A percentile compares a stretch with the other conserved stretches of the same genome.
Evolutionary conservation across 2,329 filamentous ascomycete species (phyloP).

Genomic region (Allantophomopsis lycopodina): DNA sequence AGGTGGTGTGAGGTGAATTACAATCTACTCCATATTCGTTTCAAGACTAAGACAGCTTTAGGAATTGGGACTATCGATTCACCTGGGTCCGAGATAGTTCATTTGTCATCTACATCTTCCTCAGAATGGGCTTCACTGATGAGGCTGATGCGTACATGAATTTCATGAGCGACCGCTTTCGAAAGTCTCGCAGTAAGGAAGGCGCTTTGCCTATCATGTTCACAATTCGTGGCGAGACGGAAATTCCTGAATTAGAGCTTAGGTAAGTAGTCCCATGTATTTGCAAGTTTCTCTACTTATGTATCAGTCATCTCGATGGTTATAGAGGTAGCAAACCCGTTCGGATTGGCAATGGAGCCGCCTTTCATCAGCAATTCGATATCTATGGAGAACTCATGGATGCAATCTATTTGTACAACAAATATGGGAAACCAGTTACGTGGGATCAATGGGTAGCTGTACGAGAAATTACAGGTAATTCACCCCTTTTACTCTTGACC

Average conservation of each 20-base stretch:
- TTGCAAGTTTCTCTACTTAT: slow-evolving; percentile 3
- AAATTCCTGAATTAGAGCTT: slow-evolving; percentile 59
- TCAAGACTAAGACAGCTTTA: slow-evolving; percentile 3
- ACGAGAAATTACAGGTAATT: slow-evolving; percentile 45
- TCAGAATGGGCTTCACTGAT: slow-evolving; percentile 60
- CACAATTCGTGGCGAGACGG: slow-evolving; percentile 60
- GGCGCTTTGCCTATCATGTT: slow-evolving; percentile 69
- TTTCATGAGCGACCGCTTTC: slow-evolving; percentile 62
- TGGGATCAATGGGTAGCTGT: slow-evolving; percentile 68
- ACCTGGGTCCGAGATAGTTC: slow-evolving; percentile 68
- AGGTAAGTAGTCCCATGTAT: slow-evolving; percentile 12
- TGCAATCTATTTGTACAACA: slow-evolving; percentile 65
- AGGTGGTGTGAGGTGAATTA: slow-evolving; percentile 37
- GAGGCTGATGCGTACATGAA: slow-evolving; percentile 70
- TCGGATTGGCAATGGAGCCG: slow-evolving; percentile 64
- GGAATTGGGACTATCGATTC: slow-evolving; percentile 63
- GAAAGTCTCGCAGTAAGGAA: slow-evolving; percentile 42
- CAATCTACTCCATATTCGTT: neutral
- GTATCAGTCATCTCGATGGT: slow-evolving; percentile 47
- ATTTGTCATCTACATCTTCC: slow-evolving; percentile 65
- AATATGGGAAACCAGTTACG: slow-evolving; percentile 62
- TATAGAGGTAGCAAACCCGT: slow-evolving; percentile 60
- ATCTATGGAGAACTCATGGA: slow-evolving; percentile 73
- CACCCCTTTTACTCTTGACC: neutral
- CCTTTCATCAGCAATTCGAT: slow-evolving; percentile 64